A percentile compares a stretch with the other conserved stretches of the same genome.
These are phyloP conservation scores for Polygonum aviculare DNA, from an alignment of 148 eudicot genomes.

Conservation along the genomic window DNA sequence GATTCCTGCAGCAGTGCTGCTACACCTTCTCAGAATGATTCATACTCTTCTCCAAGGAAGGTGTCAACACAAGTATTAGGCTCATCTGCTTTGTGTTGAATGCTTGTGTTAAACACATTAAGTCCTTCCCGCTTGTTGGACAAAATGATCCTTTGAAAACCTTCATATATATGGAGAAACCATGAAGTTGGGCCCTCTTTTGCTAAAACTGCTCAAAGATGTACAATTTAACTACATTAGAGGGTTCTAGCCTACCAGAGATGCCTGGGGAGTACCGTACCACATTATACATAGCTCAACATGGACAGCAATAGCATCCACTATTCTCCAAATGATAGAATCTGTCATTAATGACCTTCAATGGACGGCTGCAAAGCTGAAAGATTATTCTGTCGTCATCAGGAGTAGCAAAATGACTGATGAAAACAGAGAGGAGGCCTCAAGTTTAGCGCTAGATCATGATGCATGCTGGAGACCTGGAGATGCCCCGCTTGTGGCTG, in stretches of 20 bases:
- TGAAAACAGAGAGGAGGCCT: constrained; percentile 19
- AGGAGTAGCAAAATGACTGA: constrained; percentile 17
- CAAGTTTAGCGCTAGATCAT: constrained; percentile 32
- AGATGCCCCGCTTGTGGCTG: constrained; percentile 83
- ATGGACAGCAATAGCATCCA: constrained; percentile 23
- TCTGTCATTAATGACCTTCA: constrained; percentile 35
- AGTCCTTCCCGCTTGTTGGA: constrained; percentile 19
- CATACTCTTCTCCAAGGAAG: constrained; percentile 20
- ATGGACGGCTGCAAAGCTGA: constrained; percentile 33
- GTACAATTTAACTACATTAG: constrained; percentile 28
- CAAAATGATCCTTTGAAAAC: constrained; percentile 32
- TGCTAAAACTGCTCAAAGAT: constrained; percentile 28
- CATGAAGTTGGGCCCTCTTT: constrained; percentile 36
- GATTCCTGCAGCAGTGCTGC: constrained; percentile 13
- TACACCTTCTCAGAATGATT: constrained; percentile 30
- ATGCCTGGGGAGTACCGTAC: constrained; percentile 29
- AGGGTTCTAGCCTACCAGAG: constrained; percentile 20
- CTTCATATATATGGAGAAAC: constrained; percentile 37
- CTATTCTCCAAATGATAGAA: constrained; percentile 34
- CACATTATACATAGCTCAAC: constrained; percentile 32
- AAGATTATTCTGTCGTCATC: constrained; percentile 16
- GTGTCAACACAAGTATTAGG: constrained; percentile 15
- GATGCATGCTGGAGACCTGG: constrained; percentile 31
- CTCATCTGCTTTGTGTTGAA: constrained; percentile 28
- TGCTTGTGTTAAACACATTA: constrained; percentile 31